Evolutionary conservation across 441 rosid genomes (phyloP), one percentile per base, ranked within the genome.

Genomic region (Pelargonium myrrhifolium): DNA sequence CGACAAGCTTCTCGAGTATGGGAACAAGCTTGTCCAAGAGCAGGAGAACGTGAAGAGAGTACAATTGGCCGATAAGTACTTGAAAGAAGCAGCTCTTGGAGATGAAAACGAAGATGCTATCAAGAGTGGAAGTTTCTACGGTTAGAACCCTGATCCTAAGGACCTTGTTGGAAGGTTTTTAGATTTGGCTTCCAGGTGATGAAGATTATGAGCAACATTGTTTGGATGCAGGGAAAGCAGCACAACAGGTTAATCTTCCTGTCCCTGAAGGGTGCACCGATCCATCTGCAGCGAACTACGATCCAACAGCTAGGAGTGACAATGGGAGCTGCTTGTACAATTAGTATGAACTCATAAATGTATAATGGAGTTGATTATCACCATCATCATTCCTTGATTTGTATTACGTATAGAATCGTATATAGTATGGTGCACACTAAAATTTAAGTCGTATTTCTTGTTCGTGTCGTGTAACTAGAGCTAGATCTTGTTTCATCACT

Each of bases 1-100:
- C 0, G 81, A 80, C 39, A 93, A 91, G 89, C 91, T 93, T 37
- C 47, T 93, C 35, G 89, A 85, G 71, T 93, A 93, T 7, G 99
- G 99, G 43, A 73, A 77, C 83, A 87, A 91, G 99, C 90, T 91
- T 76, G 97, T 91, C 24, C 75, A 77, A 64, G 99, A 93, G 71
- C 97, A 93, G 77, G 96, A 93, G 68, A 93, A 93, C 3, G 99
- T 93, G 70, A 93, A 93, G 93, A 88, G 99, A 77, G 99, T 91
- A 60, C 99, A 93, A 74, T 83, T 93, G 80, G 97, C 99, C 8
- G 97, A 91, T 71, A 86, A 82, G 71, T 93, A 93, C 82, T 15
- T 91, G 82, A 85, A 59, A 10, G 84, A 93, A 65, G 97, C 99
- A 28, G 95, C 99, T 0, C 96, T 93, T 28, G 99, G 99, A 28